These are phyloP conservation scores for Aureobasidium sp. DNA, from an alignment of 2,329 filamentous ascomycete species.

Conservation along the genomic window DNA sequence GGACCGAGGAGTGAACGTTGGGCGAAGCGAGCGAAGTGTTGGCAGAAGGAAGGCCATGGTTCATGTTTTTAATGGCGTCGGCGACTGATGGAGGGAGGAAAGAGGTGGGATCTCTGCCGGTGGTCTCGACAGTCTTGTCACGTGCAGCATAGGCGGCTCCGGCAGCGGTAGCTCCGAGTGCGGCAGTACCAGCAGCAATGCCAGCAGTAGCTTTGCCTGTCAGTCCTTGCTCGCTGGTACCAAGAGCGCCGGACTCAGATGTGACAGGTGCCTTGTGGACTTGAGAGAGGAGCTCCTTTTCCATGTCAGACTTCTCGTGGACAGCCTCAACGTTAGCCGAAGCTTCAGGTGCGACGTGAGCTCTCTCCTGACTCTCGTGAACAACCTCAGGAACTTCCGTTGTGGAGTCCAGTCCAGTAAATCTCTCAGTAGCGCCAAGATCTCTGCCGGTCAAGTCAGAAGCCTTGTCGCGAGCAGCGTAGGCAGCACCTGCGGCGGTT, in stretches of 20 bases:
- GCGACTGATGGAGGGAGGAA: slow-evolving; percentile 30
- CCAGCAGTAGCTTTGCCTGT: slow-evolving; percentile 33
- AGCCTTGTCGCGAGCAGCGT: slow-evolving; percentile 25
- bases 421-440: background rate
- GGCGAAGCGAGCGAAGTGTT: slow-evolving; percentile 23
- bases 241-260: slow-evolving; percentile 29
- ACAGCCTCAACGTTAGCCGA: slow-evolving; percentile 52
- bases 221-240: slow-evolving; percentile 21
- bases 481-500: slow-evolving; percentile 30
- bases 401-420: background rate
- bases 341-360: slow-evolving; percentile 56
- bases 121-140: slow-evolving; percentile 29
- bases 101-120: slow-evolving; percentile 36
- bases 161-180: slow-evolving; percentile 29
- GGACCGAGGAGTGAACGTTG: slow-evolving; percentile 34
- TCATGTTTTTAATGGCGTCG: slow-evolving; percentile 37
- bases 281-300: slow-evolving; percentile 60
- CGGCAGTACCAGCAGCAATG: slow-evolving; percentile 39
- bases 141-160: slow-evolving; percentile 28
- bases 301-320: slow-evolving; percentile 43
- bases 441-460: slow-evolving; percentile 25
- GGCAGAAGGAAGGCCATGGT: slow-evolving; percentile 14
- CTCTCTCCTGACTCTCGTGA: slow-evolving; percentile 58
- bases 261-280: slow-evolving; percentile 33
- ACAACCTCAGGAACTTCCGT: slow-evolving; percentile 26